Conservation (phyloP, 1,139 yeast species). For the Nadsonia starkeyi-henricii region DNA sequence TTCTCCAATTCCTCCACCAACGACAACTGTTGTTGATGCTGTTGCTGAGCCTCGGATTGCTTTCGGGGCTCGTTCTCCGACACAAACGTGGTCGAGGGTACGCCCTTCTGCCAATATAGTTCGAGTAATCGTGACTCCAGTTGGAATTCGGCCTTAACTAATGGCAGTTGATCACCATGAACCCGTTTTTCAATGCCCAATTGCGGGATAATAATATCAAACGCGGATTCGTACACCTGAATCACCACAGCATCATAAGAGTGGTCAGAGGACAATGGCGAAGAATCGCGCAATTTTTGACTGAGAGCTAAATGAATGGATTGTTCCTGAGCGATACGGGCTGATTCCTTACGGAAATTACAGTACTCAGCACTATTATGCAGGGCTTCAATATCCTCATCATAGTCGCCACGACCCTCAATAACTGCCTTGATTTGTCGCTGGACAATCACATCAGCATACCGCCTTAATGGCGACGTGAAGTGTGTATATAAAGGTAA, state of each 20-base stretch:
- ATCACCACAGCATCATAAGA: conserved; percentile 74
- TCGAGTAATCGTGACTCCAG: conserved; percentile 55
- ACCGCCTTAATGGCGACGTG: conserved; percentile 83
- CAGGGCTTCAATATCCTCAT: conserved; percentile 55
- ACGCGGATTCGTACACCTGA: conserved; percentile 91
- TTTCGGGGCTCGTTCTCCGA: conserved; percentile 70
- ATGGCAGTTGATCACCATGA: conserved; percentile 92
- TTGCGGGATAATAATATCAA: conserved; percentile 87
- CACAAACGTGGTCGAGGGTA: conserved; percentile 79
- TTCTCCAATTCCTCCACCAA: conserved; percentile 29
- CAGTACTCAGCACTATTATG: conserved; percentile 83
- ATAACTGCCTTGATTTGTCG: conserved; percentile 71
- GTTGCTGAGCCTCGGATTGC: too few species aligned
- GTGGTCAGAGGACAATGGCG: conserved; percentile 37
- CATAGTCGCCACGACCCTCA: conserved; percentile 25
- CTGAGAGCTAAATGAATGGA: conserved; percentile 77
- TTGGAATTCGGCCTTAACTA: conserved; percentile 85
- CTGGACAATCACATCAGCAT: conserved; percentile 85
- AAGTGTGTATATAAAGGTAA: conserved; percentile 84
- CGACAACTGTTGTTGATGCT: conserved; percentile 44
- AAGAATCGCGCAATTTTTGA: conserved; percentile 69
- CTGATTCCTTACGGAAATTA: conserved; percentile 90
- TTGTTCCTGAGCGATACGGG: conserved; percentile 87
- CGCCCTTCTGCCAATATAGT: conserved; percentile 81
- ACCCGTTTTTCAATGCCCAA: conserved; percentile 95